phyloP scores from a whole-genome alignment of 2,329 filamentous ascomycete species.

The Juglanconis sp. region DNA sequence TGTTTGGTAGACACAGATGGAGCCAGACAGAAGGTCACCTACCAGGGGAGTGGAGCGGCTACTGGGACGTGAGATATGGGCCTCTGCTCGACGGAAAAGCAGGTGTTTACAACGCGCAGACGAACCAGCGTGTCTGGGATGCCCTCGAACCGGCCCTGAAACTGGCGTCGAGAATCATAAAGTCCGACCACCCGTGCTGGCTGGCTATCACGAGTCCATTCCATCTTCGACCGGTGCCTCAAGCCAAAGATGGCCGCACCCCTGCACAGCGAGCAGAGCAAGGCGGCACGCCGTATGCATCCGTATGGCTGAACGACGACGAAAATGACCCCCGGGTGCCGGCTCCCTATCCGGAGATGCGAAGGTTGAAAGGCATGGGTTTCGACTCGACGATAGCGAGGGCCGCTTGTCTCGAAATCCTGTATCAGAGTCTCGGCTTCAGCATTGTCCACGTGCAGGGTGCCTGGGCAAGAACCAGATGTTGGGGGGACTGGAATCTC shows the following conservation, averaged over 20 bases:
- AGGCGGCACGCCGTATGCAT: background rate
- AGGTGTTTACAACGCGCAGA: background rate
- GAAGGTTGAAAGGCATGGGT: background rate
- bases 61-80: background rate
- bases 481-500: too few relatives aligned
- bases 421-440: background rate
- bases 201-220: background rate
- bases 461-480: too few relatives aligned
- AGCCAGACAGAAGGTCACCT: background rate
- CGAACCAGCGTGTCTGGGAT: background rate
- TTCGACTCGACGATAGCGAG: background rate
- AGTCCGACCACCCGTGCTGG: background rate
- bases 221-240: background rate
- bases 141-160: background rate
- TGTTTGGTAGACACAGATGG: background rate
- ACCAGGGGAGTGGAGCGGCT: background rate
- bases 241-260: background rate
- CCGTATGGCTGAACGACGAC: background rate
- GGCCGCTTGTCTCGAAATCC: background rate
- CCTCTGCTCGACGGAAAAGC: background rate
- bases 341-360: background rate
- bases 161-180: background rate
- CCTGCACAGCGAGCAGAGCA: background rate
- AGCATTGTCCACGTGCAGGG: background rate
- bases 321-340: background rate